Evolutionary conservation across 768 basidiomycete genomes (phyloP).

Genomic region (Mrakia hoshinonis): DNA sequence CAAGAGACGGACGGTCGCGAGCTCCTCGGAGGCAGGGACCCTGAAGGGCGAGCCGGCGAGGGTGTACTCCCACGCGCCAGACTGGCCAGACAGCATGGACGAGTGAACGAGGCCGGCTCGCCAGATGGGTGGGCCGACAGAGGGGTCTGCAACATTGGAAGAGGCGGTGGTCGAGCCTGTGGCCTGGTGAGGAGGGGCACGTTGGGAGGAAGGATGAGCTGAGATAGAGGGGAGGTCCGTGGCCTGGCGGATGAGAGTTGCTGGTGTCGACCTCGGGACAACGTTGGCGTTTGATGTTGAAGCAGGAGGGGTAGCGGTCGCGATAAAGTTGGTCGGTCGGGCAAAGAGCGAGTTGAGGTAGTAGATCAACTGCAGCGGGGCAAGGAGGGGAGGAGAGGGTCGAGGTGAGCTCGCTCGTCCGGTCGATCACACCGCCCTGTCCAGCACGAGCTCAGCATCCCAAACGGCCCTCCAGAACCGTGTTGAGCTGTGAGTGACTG

Average conservation of each 20-base stretch:
- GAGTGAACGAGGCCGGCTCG: not conserved
- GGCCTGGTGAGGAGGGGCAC: not conserved
- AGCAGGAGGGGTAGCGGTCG: not conserved
- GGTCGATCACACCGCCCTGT: too few relatives aligned
- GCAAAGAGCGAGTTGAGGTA: not conserved
- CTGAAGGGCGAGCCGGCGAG: not conserved
- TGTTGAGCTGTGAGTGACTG: not conserved
- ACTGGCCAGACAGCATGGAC: not conserved
- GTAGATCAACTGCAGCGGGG: not conserved
- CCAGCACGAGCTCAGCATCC: too few relatives aligned
- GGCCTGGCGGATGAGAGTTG: not conserved
- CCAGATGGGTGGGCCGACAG: not conserved
- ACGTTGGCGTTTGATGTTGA: not conserved
- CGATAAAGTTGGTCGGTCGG: not conserved
- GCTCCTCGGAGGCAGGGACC: not conserved
- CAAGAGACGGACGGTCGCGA: slow-evolving; percentile 3
- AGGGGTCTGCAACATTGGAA: not conserved
- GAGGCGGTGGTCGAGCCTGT: not conserved
- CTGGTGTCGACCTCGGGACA: not conserved
- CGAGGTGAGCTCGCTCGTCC: too few relatives aligned
- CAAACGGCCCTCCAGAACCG: too few relatives aligned
- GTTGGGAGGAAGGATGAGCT: not conserved
- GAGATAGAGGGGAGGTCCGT: not conserved
- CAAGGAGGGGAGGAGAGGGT: too few relatives aligned
- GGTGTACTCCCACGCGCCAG: not conserved